Evolutionary conservation across 106 monocot species (phyloP), one percentile per base, ranked within the genome.

Genomic region (Apostasia ramifera): DNA sequence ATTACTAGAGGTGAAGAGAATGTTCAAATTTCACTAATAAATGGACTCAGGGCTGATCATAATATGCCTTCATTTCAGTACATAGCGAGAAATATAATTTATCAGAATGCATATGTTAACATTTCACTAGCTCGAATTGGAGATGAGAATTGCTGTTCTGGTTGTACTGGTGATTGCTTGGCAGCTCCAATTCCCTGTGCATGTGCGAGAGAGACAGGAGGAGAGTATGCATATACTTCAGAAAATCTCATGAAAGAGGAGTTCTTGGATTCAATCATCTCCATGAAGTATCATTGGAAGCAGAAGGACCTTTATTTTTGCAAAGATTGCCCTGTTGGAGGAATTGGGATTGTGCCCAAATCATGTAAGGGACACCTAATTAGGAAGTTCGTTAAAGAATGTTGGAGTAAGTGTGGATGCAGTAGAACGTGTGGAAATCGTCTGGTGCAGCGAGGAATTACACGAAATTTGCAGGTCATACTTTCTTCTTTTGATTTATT

Each of bases 321-420:
- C 62, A 75, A 88, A 67, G 83, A 81, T 56, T 95, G 94, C 44
- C 94, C 94, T 3, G 5, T 84, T 48, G 91, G 91, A 67, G 83
- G 85, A 57, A 57, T 80, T 8, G 94, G 81, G 39, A 57, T 59
- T n/a, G 44, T 4, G 38, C 88, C 88, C 55, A 84, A 79, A 6
- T 48, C 76, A 44, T 95, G 94, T 72, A 90, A 87, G 55, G 94
- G 87, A 37, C 94, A 94, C 71, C 52, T 79, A 2, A 60, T 84
- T 8, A 77, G 76, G 51, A 91, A 79, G 46, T 92, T 95, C 60
- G 78, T 95, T 1, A 95, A 95, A 52, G 95, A 95, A 49, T 95
- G 91, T 26, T 95, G 95, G 95, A 84, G 74, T 8, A 95, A 95
- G 57, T 95, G 95, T 68, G 95, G 88, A 3, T 95, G 95, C 75